Base-by-base conservation (phyloP, 371 early-diverging fungal species). In the Chytridiales sp. region DNA sequence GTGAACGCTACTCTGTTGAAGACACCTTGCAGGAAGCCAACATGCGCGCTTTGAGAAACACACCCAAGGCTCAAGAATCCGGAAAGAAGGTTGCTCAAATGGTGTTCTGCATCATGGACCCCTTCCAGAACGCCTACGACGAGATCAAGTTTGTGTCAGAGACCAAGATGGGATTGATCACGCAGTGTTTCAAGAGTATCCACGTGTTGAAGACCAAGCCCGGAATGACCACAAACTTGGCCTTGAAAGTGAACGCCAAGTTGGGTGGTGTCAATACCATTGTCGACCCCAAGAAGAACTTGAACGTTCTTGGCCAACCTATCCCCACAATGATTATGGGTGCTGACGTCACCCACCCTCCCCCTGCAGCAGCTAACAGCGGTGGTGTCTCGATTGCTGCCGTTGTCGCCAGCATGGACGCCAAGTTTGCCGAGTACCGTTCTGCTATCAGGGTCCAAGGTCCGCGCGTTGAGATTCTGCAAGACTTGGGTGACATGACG, bases 81-180 rank as follows among this genome's bases (percentile, higher is more conserved):
- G 44, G 24, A 0, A 11, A 17, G 4, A 8, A 47, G 0, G 27
- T 29, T 6, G 66, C 88, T 41, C 88, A 93, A 73, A 60, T 93
- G 29, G 66, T 90, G 35, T 64, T 91, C 40, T 87, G 89, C 68
- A 78, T 96, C 56, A 67, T 96, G 42, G 89, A 89, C 38, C 36
- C 39, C 40, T 83, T 82, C 59, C 69, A 80, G 29, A 81, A 77
- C 2, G 67, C 92, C 1, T 98, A 98, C 74, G 89, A 89, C 57
- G 90, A 91, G 62, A 87, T 97, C 66, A 98, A 98, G 79, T 80
- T 90, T 35, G 80, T 89, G 38, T 84, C 90, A 34, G 97, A 98
- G 68, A 93, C 93, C 1, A 79, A 87, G 15, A 71, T 92, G 36
- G 90, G 93, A 35, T 72, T 93, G 34, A 81, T 88, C 3, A 90